These are phyloP conservation scores for Pleurozium schreberi DNA, from an alignment of 225 moss, liverwort and hornwort genomes.

Conservation along the genomic window DNA sequence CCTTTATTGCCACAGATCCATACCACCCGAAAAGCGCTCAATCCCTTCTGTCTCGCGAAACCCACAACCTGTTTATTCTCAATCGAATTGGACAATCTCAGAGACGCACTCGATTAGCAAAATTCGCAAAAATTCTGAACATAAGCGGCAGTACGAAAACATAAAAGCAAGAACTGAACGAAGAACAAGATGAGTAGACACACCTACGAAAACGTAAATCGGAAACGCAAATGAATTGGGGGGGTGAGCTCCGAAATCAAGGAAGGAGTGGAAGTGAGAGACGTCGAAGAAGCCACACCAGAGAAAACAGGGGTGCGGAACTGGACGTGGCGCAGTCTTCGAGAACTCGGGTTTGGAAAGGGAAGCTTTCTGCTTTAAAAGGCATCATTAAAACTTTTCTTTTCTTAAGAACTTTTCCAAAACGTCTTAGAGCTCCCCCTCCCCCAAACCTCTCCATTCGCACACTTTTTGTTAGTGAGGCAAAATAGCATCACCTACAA, in stretches of 20 bases:
- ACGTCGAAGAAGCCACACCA: background rate
- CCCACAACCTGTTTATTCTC: background rate
- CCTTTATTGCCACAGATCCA: background rate
- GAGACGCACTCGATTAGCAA: background rate
- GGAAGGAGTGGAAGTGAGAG: background rate
- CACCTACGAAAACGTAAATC: background rate
- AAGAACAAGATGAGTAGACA: no score
- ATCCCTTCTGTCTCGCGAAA: background rate
- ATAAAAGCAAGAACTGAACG: background rate
- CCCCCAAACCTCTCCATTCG: background rate
- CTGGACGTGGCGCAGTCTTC: background rate
- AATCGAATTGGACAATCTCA: background rate
- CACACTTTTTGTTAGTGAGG: background rate
- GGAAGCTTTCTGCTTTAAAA: no score
- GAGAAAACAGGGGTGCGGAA: background rate
- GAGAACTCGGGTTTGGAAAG: background rate
- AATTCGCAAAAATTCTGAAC: background rate
- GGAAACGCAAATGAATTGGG: background rate
- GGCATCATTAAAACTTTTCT: no score
- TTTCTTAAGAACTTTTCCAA: no score
- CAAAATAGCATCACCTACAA: background rate
- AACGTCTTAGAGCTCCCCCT: background rate
- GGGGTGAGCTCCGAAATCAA: background rate
- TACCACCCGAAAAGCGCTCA: background rate
- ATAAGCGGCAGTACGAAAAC: background rate